phyloP scores from a whole-genome alignment of 2,329 filamentous ascomycete genomes.

The Nannizzia gypsea region DNA sequence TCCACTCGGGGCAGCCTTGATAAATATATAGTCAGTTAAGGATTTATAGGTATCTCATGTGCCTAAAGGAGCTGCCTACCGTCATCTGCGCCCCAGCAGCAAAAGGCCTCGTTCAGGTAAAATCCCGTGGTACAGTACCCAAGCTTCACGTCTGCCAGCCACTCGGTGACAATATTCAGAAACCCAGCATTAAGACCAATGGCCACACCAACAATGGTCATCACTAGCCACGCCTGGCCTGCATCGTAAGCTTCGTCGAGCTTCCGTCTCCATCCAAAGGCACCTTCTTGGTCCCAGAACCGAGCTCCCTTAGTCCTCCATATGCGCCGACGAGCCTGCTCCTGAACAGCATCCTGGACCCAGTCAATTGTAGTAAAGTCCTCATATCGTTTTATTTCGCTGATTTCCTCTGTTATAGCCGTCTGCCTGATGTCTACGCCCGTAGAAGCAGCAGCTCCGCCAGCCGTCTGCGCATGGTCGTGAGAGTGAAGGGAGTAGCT shows the following conservation, averaged over 20 bases:
- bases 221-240: conserved; percentile 94
- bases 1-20: conserved; percentile 74
- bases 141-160: conserved; percentile 88
- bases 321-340: conserved; percentile 69
- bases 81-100: conserved; percentile 90
- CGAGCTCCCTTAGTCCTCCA: conserved; percentile 60
- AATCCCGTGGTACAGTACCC: conserved; percentile 94
- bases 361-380: conserved; percentile 96
- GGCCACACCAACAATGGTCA: conserved; percentile 78
- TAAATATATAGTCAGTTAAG: conserved; percentile 5
- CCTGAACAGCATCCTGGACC: conserved; percentile 92
- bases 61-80: conserved; percentile 37
- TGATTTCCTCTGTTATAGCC: conserved; percentile 79
- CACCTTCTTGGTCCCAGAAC: conserved; percentile 56
- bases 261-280: conserved; percentile 67
- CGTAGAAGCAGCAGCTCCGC: conserved; percentile 41
- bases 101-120: conserved; percentile 95
- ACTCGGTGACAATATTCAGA: conserved; percentile 91
- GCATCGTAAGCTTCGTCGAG: conserved; percentile 85
- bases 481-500: conserved; percentile 42
- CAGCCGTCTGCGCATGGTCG: conserved; percentile 45
- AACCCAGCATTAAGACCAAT: conserved; percentile 91
- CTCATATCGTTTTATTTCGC: conserved; percentile 95
- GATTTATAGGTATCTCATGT: neutral
- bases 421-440: conserved; percentile 50